Evolutionary conservation across 129 eudicot species (phyloP).

Genomic region (Solidago caesia): DNA sequence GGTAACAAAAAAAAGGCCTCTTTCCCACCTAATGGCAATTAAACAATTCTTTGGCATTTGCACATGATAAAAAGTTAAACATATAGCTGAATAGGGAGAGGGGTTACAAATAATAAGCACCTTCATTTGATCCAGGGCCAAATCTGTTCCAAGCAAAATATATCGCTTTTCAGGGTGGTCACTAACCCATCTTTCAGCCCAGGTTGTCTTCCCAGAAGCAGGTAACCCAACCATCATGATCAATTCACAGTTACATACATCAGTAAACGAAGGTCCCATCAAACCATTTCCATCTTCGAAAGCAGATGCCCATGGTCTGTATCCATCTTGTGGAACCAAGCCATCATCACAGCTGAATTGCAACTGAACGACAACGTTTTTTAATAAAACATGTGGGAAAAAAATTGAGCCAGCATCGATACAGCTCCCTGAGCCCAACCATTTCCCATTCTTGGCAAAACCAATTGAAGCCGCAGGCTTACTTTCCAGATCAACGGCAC

Average conservation of each 20-base stretch:
- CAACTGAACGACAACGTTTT: constrained; percentile 62
- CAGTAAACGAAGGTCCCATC: constrained; percentile 53
- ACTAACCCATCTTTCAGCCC: constrained; percentile 75
- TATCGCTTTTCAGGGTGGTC: constrained; percentile 74
- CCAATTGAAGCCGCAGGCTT: constrained; percentile 49
- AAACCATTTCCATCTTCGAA: constrained; percentile 46
- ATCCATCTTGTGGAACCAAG: constrained; percentile 55
- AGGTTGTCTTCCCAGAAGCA: constrained; percentile 73
- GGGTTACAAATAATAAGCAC: constrained; percentile 25
- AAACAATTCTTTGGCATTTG: neutral
- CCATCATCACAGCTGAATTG: constrained; percentile 69
- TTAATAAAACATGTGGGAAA: constrained; percentile 67
- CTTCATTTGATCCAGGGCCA: constrained; percentile 75
- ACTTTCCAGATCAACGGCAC: constrained; percentile 62
- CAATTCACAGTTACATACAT: constrained; percentile 46
- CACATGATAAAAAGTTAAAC: neutral
- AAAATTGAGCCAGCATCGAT: constrained; percentile 43
- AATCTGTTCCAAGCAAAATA: constrained; percentile 67
- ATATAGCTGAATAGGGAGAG: neutral
- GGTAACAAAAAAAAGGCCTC: neutral
- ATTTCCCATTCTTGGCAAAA: constrained; percentile 66
- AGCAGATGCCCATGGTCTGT: constrained; percentile 63
- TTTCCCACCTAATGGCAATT: neutral
- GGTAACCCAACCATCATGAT: constrained; percentile 84
- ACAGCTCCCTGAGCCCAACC: constrained; percentile 54